These are phyloP conservation scores for Fonsecaea multimorphosa DNA, from an alignment of 2,329 filamentous ascomycete genomes.

Conservation along the genomic window DNA sequence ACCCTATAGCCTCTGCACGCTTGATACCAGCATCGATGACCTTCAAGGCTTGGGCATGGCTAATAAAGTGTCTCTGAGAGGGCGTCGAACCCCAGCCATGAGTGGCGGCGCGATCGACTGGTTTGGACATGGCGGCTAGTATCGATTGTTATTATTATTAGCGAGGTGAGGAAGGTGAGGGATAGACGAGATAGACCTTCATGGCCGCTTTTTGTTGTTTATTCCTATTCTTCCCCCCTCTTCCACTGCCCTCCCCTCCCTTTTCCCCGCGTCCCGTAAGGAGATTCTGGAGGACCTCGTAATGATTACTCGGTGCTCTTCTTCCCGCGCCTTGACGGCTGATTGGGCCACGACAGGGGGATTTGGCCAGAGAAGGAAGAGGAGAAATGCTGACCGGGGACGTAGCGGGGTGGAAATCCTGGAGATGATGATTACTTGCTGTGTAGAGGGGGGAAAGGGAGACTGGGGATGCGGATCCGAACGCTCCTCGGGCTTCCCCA, in stretches of 20 bases:
- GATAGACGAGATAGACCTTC: background rate
- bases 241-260: background rate
- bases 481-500: too few relatives aligned
- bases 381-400: background rate
- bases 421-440: background rate
- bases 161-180: background rate
- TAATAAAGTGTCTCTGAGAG: slow-evolving; percentile 27
- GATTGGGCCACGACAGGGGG: background rate
- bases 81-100: slow-evolving; percentile 27
- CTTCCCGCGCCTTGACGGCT: background rate
- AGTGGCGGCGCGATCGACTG: slow-evolving; percentile 20
- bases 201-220: background rate
- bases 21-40: slow-evolving; percentile 25
- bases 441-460: background rate
- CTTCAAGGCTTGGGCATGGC: slow-evolving; percentile 28
- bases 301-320: background rate
- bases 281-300: background rate
- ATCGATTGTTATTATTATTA: background rate
- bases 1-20: slow-evolving; percentile 19
- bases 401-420: background rate
- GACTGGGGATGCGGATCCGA: too few relatives aligned
- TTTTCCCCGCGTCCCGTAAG: background rate
- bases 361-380: background rate
- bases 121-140: slow-evolving; percentile 10
- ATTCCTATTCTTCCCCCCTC: background rate